Conservation (phyloP, 371 early-diverging fungal genomes). For the Mortierella sp. region DNA sequence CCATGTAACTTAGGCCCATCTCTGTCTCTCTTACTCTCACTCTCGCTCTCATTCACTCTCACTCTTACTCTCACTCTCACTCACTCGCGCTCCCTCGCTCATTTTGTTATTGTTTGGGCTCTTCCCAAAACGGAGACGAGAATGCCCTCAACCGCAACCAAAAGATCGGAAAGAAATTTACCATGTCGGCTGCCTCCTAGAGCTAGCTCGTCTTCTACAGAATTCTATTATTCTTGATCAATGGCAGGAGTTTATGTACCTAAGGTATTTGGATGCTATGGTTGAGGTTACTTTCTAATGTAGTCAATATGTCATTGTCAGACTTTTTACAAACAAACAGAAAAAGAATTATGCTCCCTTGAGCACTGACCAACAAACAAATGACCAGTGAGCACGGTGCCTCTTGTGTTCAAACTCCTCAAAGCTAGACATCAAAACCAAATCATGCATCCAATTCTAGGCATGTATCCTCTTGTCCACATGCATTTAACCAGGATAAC, state of each 20-base stretch:
- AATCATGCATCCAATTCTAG: conserved; percentile 8
- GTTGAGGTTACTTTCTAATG: not conserved
- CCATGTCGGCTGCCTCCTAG: conserved; percentile 5
- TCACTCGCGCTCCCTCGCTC: not conserved
- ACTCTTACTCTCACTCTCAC: not conserved
- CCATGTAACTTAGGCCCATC: not conserved
- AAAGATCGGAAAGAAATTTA: conserved; percentile 16
- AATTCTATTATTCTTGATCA: not conserved
- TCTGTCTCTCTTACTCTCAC: not conserved
- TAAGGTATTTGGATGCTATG: not conserved
- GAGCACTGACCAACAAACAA: conserved; percentile 31
- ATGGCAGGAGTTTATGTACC: conserved; percentile 12
- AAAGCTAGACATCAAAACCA: not conserved
- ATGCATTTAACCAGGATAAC: conserved; percentile 5
- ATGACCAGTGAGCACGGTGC: conserved; percentile 1
- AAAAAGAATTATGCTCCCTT: conserved; percentile 7
- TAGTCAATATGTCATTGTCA: not conserved
- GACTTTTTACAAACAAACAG: not conserved
- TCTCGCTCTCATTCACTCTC: not conserved
- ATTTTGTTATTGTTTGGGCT: conserved; percentile 9
- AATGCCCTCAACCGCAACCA: conserved; percentile 19
- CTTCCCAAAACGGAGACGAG: conserved; percentile 13
- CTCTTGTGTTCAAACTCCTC: conserved; percentile 4
- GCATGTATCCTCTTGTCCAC: not conserved
- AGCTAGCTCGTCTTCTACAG: conserved; percentile 2